Percentiles rank a stretch among this genome's conserved stretches.
Conservation (phyloP, 352 stramenopile species). For the Pythium rhizo-oryzae region DNA sequence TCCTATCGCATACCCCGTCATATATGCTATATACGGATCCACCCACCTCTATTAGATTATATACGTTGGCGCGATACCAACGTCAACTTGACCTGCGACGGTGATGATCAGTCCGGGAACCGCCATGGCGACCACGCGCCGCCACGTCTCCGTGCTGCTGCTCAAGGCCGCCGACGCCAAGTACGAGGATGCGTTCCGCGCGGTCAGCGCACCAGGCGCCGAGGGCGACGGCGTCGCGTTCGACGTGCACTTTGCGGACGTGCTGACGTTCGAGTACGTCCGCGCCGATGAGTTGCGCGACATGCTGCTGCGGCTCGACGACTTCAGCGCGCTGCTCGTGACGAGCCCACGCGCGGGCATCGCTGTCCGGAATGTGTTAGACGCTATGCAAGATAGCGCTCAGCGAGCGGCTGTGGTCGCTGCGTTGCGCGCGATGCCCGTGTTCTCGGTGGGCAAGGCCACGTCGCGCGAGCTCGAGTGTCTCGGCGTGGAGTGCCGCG, state of each 20-base stretch:
- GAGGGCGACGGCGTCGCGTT: constrained; percentile 2
- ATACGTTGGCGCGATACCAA: not conserved
- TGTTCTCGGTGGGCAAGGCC: constrained; percentile 71
- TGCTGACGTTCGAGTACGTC: constrained; percentile 71
- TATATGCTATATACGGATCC: not conserved
- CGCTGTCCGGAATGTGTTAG: constrained; percentile 45
- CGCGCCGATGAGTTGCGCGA: constrained; percentile 44
- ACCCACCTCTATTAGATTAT: constrained; percentile 9
- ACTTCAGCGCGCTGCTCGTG: constrained; percentile 63
- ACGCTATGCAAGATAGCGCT: constrained; percentile 26
- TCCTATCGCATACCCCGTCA: not conserved
- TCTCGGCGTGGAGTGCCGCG: constrained; percentile 55
- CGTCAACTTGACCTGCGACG: not conserved
- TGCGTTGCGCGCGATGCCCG: constrained; percentile 32
- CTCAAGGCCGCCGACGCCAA: constrained; percentile 64
- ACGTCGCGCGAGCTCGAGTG: constrained; percentile 64
- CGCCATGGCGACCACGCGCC: constrained; percentile 1
- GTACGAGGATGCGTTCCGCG: constrained; percentile 50
- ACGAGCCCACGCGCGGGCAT: constrained; percentile 76
- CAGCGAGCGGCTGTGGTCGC: constrained; percentile 27
- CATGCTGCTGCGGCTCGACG: constrained; percentile 46
- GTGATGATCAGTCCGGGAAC: not conserved
- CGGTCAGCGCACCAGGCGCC: too few species aligned
- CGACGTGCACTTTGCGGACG: constrained; percentile 57
- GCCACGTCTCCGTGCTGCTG: constrained; percentile 48